Evolutionary conservation across 2,329 filamentous ascomycete species (phyloP).

Genomic region (Stemphylium beticola): DNA sequence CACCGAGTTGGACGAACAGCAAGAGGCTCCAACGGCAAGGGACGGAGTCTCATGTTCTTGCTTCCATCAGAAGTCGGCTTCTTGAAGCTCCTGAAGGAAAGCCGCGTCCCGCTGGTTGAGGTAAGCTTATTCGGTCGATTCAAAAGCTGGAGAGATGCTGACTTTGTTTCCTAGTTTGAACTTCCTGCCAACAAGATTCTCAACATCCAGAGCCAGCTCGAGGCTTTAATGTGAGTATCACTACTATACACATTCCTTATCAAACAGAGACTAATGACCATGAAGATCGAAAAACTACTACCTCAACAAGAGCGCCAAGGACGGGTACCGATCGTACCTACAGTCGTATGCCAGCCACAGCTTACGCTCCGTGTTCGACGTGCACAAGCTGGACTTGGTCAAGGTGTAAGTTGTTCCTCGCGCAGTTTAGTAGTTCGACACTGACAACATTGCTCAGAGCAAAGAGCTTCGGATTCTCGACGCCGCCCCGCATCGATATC

Average conservation of each 20-base stretch:
- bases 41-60: constrained; percentile 89
- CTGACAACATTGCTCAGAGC: constrained; percentile 49
- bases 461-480: constrained; percentile 80
- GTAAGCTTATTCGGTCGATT: neutral
- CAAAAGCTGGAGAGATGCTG: neutral
- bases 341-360: constrained; percentile 92
- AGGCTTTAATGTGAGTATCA: neutral
- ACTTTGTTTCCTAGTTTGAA: constrained; percentile 65
- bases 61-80: constrained; percentile 93
- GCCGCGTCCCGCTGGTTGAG: constrained; percentile 90
- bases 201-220: constrained; percentile 28
- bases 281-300: constrained; percentile 96
- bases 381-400: constrained; percentile 79
- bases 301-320: constrained; percentile 81
- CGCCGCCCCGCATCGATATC: constrained; percentile 80
- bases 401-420: constrained; percentile 61
- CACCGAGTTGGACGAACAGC: constrained; percentile 96
- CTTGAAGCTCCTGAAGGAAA: constrained; percentile 86
- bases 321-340: constrained; percentile 85
- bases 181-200: constrained; percentile 91
- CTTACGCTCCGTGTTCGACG: constrained; percentile 82
- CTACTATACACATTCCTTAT: constrained; percentile 59
- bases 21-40: constrained; percentile 80
- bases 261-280: constrained; percentile 76
- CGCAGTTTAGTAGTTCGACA: neutral